Evolutionary conservation across 2,329 filamentous ascomycete genomes (phyloP).

Genomic region (Cladosporium austrohemisphaericum): DNA sequence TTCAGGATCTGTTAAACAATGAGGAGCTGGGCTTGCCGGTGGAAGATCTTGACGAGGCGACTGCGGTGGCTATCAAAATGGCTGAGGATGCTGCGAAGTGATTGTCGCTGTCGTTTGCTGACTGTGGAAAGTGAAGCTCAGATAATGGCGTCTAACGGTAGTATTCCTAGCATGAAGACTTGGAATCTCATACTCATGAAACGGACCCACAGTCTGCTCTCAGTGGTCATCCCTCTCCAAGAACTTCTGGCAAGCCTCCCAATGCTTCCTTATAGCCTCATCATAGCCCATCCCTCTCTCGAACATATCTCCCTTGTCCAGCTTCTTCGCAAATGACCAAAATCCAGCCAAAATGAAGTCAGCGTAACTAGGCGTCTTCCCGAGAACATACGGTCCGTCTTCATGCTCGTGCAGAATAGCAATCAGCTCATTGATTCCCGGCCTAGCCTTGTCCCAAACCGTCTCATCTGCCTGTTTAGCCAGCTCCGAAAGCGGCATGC

Average conservation of each 20-base stretch:
- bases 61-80: conserved; percentile 19
- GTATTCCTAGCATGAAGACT: too few relatives aligned
- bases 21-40: conserved; percentile 21
- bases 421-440: conserved; percentile 34
- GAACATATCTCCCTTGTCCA: conserved; percentile 35
- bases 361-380: conserved; percentile 52
- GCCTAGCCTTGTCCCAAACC: conserved; percentile 47
- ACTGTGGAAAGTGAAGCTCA: too few relatives aligned
- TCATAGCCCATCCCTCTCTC: conserved; percentile 40
- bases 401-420: conserved; percentile 52
- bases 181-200: too few relatives aligned
- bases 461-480: conserved; percentile 44
- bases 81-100: neutral
- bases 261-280: conserved; percentile 33
- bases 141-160: too few relatives aligned
- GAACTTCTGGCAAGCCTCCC: conserved; percentile 40
- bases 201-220: too few relatives aligned
- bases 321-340: conserved; percentile 39
- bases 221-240: conserved; percentile 37
- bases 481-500: conserved; percentile 53
- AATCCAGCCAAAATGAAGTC: conserved; percentile 53
- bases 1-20: conserved; percentile 33
- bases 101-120: too few relatives aligned
- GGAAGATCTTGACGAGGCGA: conserved; percentile 25
- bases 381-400: conserved; percentile 60